A percentile compares a stretch with the other conserved stretches of the same genome.
Conservation (phyloP, 2,329 filamentous ascomycete species). For the Colletotrichum limetticola region DNA sequence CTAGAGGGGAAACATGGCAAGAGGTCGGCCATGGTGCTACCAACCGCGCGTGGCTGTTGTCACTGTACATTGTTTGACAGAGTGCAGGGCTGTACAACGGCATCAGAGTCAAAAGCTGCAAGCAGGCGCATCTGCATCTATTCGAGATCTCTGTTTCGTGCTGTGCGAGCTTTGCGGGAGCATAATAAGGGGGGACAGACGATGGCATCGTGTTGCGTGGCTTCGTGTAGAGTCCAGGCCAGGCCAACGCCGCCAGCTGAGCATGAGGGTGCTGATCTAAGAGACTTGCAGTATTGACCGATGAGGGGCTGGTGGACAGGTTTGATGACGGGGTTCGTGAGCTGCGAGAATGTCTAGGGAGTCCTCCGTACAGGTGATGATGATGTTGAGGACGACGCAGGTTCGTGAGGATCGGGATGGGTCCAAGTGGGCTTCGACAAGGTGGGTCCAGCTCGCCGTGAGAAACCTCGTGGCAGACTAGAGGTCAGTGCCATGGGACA, state of each 20-base stretch:
- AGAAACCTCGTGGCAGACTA: conserved; percentile 21
- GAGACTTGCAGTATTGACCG: neutral
- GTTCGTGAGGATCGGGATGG: conserved; percentile 12
- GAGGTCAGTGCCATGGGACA: neutral
- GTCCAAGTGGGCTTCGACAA: neutral
- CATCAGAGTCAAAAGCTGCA: conserved; percentile 34
- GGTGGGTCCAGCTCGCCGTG: neutral
- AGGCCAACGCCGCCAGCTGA: neutral
- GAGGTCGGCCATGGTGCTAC: neutral
- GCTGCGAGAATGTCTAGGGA: neutral
- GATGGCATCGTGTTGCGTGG: conserved; percentile 1
- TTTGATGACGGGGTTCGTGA: conserved; percentile 4
- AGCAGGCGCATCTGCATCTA: conserved; percentile 39
- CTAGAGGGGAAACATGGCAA: neutral
- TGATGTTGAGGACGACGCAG: conserved; percentile 7
- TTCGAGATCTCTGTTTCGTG: conserved; percentile 40
- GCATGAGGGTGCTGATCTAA: conserved; percentile 1
- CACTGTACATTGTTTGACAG: conserved; percentile 31
- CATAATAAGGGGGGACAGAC: neutral
- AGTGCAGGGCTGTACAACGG: conserved; percentile 28
- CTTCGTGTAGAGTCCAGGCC: conserved; percentile 12
- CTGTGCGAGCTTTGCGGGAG: conserved; percentile 12
- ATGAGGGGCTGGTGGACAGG: neutral
- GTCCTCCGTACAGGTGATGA: neutral
- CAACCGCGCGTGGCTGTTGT: conserved; percentile 26